These are phyloP conservation scores for Calonectria leucothoes DNA, from an alignment of 2,329 filamentous ascomycete species.

Conservation along the genomic window DNA sequence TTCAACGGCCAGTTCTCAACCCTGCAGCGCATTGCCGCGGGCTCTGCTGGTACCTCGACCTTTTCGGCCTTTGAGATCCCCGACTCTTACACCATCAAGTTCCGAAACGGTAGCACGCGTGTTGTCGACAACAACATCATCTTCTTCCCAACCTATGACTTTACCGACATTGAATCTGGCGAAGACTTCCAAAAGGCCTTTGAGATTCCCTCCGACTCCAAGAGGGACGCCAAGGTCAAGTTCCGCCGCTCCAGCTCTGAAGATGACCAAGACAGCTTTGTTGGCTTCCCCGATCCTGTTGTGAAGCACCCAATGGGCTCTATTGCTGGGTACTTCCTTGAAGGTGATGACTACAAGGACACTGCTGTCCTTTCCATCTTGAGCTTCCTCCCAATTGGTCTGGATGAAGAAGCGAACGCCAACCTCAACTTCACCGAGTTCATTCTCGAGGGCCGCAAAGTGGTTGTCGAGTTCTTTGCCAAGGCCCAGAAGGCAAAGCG, in stretches of 20 bases:
- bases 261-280: not conserved
- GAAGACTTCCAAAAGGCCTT: conserved; percentile 34
- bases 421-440: conserved; percentile 24
- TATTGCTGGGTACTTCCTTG: conserved; percentile 35
- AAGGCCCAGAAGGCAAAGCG: conserved; percentile 31
- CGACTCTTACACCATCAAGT: conserved; percentile 35
- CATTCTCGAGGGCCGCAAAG: conserved; percentile 31
- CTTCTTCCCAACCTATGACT: conserved; percentile 25
- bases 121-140: conserved; percentile 28
- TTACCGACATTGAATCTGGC: conserved; percentile 35
- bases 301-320: conserved; percentile 27
- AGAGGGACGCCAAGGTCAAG: conserved; percentile 3
- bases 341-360: conserved; percentile 30
- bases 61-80: conserved; percentile 37
- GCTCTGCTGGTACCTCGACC: conserved; percentile 13
- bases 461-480: conserved; percentile 34
- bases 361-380: conserved; percentile 38
- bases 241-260: conserved; percentile 17
- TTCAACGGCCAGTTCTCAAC: conserved; percentile 35
- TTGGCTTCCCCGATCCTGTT: conserved; percentile 32
- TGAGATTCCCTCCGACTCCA: conserved; percentile 26
- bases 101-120: conserved; percentile 32
- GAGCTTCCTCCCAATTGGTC: conserved; percentile 36
- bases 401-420: not conserved
- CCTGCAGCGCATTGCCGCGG: conserved; percentile 27